Conservation (phyloP, 2,329 filamentous ascomycete genomes). For the Epichloe gansuensis region DNA sequence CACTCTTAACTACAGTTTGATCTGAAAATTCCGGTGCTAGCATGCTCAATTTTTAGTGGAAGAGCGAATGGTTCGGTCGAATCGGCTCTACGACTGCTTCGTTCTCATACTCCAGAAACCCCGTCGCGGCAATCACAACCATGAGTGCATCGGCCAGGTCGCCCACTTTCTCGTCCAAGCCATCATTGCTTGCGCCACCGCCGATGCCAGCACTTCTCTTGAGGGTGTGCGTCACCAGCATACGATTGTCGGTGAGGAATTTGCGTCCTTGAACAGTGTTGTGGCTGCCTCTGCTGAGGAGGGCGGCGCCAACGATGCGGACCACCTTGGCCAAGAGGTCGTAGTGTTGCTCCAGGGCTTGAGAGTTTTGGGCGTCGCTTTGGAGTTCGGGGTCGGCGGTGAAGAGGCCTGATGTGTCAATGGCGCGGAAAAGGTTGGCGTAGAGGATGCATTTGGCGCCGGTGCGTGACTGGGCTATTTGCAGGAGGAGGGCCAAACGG, state of each 20-base stretch:
- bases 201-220: constrained; percentile 80
- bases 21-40: background rate
- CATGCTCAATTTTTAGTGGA: constrained; percentile 22
- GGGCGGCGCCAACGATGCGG: constrained; percentile 68
- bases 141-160: constrained; percentile 79
- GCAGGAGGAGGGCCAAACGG: constrained; percentile 69
- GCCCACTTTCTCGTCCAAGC: constrained; percentile 49
- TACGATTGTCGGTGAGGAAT: constrained; percentile 74
- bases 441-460: constrained; percentile 83
- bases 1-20: background rate
- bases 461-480: constrained; percentile 70
- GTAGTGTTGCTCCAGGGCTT: constrained; percentile 71
- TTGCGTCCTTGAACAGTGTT: constrained; percentile 68
- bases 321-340: constrained; percentile 68
- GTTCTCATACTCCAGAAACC: constrained; percentile 58
- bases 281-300: constrained; percentile 70
- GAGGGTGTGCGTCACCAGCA: constrained; percentile 76
- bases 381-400: constrained; percentile 85
- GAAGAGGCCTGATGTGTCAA: constrained; percentile 78
- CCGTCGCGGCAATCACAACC: constrained; percentile 68
- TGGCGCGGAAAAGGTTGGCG: constrained; percentile 70
- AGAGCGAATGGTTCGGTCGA: constrained; percentile 23
- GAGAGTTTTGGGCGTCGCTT: constrained; percentile 57
- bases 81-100: constrained; percentile 22
- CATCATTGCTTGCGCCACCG: constrained; percentile 23